Evolutionary conservation across 106 monocot species (phyloP).

Genomic region (Apostasia shenzhenica): DNA sequence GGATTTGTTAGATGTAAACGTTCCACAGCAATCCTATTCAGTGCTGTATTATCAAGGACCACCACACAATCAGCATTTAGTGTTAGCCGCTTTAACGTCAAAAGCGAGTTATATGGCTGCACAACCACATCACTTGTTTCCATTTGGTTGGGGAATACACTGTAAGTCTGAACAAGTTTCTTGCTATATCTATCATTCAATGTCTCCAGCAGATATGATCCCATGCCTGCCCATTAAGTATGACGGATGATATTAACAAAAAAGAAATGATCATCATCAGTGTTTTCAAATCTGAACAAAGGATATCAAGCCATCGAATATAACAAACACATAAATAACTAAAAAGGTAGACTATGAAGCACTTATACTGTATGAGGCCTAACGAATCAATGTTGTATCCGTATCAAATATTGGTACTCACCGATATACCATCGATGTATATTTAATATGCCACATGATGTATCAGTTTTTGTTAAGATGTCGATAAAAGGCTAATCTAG

Average conservation of each 20-base stretch:
- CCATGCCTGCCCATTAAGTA: conserved; percentile 68
- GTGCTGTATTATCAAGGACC: conserved; percentile 96
- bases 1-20: conserved; percentile 90
- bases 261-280: background rate
- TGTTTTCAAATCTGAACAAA: too few species aligned
- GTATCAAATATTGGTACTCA: too few species aligned
- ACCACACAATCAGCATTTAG: conserved; percentile 99
- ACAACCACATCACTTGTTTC: conserved; percentile 98
- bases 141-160: conserved; percentile 98
- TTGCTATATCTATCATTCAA: conserved; percentile 96
- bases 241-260: background rate
- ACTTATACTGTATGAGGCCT: too few species aligned
- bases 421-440: too few species aligned
- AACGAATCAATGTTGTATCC: too few species aligned
- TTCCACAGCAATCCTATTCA: conserved; percentile 98
- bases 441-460: too few species aligned
- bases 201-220: conserved; percentile 93
- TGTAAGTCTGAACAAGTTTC: conserved; percentile 96
- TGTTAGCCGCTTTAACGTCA: conserved; percentile 88
- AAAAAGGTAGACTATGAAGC: too few species aligned
- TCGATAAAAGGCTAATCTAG: too few species aligned
- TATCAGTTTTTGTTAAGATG: too few species aligned
- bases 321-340: too few species aligned
- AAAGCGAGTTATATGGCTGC: conserved; percentile 95
- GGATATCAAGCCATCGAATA: too few species aligned